Conservation (phyloP, 2,329 filamentous ascomycete genomes). For the Fonsecaea nubica region DNA sequence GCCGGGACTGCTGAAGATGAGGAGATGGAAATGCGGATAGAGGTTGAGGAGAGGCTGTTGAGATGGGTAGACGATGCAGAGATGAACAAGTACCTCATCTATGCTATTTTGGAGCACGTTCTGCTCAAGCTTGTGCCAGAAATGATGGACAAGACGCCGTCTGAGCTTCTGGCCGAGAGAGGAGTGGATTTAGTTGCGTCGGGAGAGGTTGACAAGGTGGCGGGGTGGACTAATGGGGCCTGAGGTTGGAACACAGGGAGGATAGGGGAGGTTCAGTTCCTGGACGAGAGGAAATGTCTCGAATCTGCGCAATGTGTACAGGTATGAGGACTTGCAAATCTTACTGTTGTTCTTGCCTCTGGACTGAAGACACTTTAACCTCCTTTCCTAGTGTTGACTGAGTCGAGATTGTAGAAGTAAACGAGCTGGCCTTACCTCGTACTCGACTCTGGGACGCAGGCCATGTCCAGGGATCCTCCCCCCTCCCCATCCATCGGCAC, state of each 20-base stretch:
- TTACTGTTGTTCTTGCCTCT: slow-evolving; percentile 1
- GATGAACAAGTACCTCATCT: slow-evolving; percentile 91
- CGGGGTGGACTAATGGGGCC: slow-evolving; percentile 2
- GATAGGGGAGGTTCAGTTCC: not conserved
- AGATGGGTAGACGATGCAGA: slow-evolving; percentile 81
- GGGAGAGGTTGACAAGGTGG: not conserved
- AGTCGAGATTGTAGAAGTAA: slow-evolving; percentile 4
- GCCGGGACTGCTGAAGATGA: slow-evolving; percentile 59
- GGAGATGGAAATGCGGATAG: slow-evolving; percentile 59
- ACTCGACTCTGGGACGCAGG: not conserved
- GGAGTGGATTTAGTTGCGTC: slow-evolving; percentile 48
- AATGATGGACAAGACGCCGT: slow-evolving; percentile 72
- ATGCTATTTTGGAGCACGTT: slow-evolving; percentile 79
- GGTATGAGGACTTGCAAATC: slow-evolving; percentile 1
- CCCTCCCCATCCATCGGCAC: not conserved
- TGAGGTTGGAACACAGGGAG: not conserved
- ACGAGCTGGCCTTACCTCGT: not conserved
- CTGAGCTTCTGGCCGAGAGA: slow-evolving; percentile 76
- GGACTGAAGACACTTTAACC: not conserved
- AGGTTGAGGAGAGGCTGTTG: slow-evolving; percentile 69
- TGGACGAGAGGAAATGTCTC: not conserved
- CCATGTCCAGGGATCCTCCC: not conserved
- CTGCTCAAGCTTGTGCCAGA: slow-evolving; percentile 86
- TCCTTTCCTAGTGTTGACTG: not conserved
- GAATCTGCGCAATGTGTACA: not conserved